Base-by-base conservation (phyloP, 371 early-diverging fungal genomes). In the Apophysomyces variabilis region DNA sequence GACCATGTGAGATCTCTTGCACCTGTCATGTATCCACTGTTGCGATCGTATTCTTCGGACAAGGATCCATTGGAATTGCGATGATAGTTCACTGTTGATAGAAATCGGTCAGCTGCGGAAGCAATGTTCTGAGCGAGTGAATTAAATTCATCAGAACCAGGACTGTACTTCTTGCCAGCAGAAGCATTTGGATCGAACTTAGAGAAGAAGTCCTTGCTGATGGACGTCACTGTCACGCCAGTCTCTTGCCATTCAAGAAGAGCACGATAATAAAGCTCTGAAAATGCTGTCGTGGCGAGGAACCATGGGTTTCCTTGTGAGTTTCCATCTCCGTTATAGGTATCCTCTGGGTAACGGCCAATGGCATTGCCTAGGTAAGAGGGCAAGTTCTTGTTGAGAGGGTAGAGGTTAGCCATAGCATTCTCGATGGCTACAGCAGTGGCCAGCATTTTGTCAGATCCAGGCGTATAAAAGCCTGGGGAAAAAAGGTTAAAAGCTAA, bases 1-100 rank as follows among this genome's bases (percentile, higher is more conserved):
- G 85, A 85, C 94, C 94, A 93, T 0, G 93, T 93, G 64, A 94
- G 70, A 61, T 93, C 85, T 13, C 70, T 59, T 13, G 93, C 94
- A n/a, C 92, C 92, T 8, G 70, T 74, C 50, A 81, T 74, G 41
- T 67, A 83, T 0, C 94, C 94, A 14, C 75, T 79, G 41, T 66
- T 47, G 3, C 85, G 68, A 59, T 83, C 65, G 73, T 84, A 89
- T 74, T 94, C 90, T 70, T 93, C 94, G n/a, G 76, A 69, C 64
- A 92, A 80, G 7, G 77, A 76, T 6, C 84, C 86, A 61, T 87
- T 87, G 0, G 62, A 44, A 7, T 69, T 71, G 12, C 82, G 78
- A 65, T 91, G 92, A 13, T 70, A 70, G n/a, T 71, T 69, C 4
- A 90, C 80, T 1, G 89, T 82, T 1, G 78, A 69, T 65, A 91